A percentile compares a stretch with the other conserved stretches of the same genome.
phyloP scores from a whole-genome alignment of 176 grass and related monocot genomes.

The Oryza rufipogon region DNA sequence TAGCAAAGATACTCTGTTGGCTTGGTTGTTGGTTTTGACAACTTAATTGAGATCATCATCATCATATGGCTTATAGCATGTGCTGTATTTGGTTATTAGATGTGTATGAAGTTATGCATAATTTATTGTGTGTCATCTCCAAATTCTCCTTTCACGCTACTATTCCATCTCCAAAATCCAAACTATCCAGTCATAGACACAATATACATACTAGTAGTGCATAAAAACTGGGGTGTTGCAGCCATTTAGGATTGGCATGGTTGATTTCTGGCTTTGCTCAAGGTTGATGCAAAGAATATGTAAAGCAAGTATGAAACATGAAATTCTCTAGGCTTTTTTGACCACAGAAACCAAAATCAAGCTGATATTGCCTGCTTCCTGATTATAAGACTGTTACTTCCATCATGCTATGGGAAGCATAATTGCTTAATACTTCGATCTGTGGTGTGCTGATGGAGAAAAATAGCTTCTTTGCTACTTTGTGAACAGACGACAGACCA shows the following conservation, averaged over 20 bases:
- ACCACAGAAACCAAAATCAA: constrained; percentile 31
- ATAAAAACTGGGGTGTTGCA: not conserved
- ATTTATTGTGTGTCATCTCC: not conserved
- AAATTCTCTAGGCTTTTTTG: not conserved
- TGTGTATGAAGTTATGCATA: not conserved
- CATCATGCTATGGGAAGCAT: not conserved
- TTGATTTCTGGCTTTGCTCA: not conserved
- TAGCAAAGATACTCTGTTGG: not conserved
- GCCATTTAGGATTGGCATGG: not conserved
- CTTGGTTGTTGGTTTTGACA: not conserved
- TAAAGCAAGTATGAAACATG: not conserved
- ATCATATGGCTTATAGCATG: not conserved
- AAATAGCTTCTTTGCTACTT: not conserved
- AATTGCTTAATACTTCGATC: not conserved
- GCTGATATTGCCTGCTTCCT: constrained; percentile 7
- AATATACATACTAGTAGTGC: not conserved
- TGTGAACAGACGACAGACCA: constrained; percentile 21
- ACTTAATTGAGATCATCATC: not conserved
- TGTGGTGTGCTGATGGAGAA: not conserved
- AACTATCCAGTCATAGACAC: not conserved
- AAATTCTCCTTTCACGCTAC: not conserved
- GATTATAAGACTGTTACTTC: not conserved
- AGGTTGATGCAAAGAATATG: not conserved
- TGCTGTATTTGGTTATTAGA: not conserved
- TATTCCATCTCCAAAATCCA: not conserved